These are phyloP conservation scores for Phyllostachys edulis DNA, from an alignment of 176 grass and related monocot species.

Conservation along the genomic window DNA sequence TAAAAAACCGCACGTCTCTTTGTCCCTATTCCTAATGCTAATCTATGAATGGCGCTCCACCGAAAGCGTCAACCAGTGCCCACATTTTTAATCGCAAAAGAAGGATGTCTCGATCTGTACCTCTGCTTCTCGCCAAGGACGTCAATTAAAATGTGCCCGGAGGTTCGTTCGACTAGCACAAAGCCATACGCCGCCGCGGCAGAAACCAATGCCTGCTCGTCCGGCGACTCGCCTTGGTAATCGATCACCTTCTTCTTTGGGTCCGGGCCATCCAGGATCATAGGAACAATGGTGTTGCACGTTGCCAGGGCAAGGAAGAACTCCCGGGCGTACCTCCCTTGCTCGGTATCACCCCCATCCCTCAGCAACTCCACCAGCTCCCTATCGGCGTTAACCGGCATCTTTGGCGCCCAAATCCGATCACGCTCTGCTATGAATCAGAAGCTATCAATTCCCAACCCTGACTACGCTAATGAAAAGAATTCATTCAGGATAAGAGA, in stretches of 20 bases:
- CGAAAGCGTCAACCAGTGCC: not conserved
- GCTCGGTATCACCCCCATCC: constrained; percentile 30
- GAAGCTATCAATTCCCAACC: constrained; percentile 19
- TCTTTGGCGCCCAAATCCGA: constrained; percentile 58
- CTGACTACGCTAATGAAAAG: constrained; percentile 10
- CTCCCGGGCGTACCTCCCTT: constrained; percentile 42
- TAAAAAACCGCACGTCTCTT: not conserved
- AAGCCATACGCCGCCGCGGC: constrained; percentile 87
- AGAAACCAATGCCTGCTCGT: constrained; percentile 87
- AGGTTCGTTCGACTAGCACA: constrained; percentile 78
- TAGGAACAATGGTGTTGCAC: constrained; percentile 92
- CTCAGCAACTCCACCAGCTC: constrained; percentile 54
- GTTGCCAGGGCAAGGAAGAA: constrained; percentile 81
- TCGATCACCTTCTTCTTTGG: constrained; percentile 55
- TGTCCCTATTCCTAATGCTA: constrained; percentile 15
- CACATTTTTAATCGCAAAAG: constrained; percentile 6
- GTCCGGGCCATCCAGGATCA: constrained; percentile 40
- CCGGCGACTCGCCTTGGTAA: constrained; percentile 95
- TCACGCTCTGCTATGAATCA: constrained; percentile 34
- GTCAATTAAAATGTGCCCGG: constrained; percentile 76
- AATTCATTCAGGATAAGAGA: constrained; percentile 25
- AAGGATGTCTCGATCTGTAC: constrained; percentile 47
- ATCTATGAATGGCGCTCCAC: constrained; percentile 3
- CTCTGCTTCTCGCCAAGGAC: constrained; percentile 78
- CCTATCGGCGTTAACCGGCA: constrained; percentile 53